Evolutionary conservation across 208 protist genomes (phyloP).

Genomic region (Herpetomonas muscarum): DNA sequence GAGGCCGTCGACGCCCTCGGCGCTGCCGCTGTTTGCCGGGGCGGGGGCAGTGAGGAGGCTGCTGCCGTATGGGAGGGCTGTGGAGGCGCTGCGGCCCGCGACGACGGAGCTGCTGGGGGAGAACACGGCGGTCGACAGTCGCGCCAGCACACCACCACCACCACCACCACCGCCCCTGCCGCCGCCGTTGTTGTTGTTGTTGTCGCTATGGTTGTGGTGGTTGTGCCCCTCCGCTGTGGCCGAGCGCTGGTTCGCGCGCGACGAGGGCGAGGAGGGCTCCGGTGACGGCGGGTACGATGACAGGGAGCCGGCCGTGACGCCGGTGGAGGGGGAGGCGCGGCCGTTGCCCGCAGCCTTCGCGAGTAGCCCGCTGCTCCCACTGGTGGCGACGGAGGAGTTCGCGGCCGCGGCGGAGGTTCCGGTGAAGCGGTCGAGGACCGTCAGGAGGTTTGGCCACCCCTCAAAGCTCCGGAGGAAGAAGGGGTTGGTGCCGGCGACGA

Average conservation of each 20-base stretch:
- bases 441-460: slow-evolving; percentile 66
- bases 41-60: neutral
- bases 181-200: neutral
- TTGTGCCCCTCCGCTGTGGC: too few species aligned
- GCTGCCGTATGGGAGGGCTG: neutral
- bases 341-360: too few species aligned
- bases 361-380: slow-evolving; percentile 21
- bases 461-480: slow-evolving; percentile 78
- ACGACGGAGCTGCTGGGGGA: neutral
- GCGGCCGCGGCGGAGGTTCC: neutral
- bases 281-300: too few species aligned
- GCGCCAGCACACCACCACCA: neutral
- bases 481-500: slow-evolving; percentile 78
- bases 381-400: neutral
- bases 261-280: too few species aligned
- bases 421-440: slow-evolving; percentile 43
- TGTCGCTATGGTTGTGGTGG: too few species aligned
- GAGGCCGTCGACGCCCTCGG: too few species aligned
- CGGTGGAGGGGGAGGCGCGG: too few species aligned
- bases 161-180: slow-evolving; percentile 17
- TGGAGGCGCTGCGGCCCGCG: neutral
- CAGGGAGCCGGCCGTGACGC: too few species aligned
- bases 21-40: too few species aligned
- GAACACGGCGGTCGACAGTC: neutral
- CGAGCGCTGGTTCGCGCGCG: too few species aligned